phyloP scores from a whole-genome alignment of 2,329 filamentous ascomycete genomes.

The Dothiorella sarmentorum region DNA sequence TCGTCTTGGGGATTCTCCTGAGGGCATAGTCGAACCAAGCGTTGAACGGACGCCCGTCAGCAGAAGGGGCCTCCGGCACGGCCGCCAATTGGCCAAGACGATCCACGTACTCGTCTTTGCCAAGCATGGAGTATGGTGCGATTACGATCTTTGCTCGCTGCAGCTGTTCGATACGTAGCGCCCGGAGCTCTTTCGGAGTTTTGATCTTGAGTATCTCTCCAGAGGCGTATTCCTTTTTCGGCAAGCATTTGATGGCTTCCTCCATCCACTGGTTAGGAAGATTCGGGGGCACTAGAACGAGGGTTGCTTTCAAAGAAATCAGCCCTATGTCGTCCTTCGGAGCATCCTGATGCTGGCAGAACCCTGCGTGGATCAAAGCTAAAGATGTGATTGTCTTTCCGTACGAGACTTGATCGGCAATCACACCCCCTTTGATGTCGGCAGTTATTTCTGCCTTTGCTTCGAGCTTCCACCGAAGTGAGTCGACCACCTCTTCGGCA shows the following conservation, averaged over 20 bases:
- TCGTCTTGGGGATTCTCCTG: slow-evolving; percentile 41
- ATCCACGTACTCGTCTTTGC: slow-evolving; percentile 46
- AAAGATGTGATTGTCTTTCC: slow-evolving; percentile 63
- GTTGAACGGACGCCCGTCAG: slow-evolving; percentile 48
- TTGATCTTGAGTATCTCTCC: slow-evolving; percentile 48
- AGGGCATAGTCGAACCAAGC: slow-evolving; percentile 52
- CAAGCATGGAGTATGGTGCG: slow-evolving; percentile 50
- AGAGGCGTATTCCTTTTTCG: slow-evolving; percentile 24
- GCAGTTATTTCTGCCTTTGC: slow-evolving; percentile 45
- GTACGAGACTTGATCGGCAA: slow-evolving; percentile 63
- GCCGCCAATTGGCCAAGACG: slow-evolving; percentile 51
- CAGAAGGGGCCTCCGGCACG: slow-evolving; percentile 38
- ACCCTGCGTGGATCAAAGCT: slow-evolving; percentile 52
- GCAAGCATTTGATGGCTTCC: slow-evolving; percentile 54
- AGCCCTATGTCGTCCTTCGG: slow-evolving; percentile 24
- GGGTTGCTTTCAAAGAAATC: slow-evolving; percentile 53
- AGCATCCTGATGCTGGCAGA: slow-evolving; percentile 23
- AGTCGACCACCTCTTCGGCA: slow-evolving; percentile 48
- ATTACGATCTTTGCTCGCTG: slow-evolving; percentile 54
- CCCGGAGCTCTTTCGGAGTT: slow-evolving; percentile 38
- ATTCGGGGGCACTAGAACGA: slow-evolving; percentile 57
- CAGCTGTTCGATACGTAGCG: too few relatives aligned
- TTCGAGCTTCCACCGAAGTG: slow-evolving; percentile 56
- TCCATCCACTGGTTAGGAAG: slow-evolving; percentile 57
- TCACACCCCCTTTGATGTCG: slow-evolving; percentile 55